These are phyloP conservation scores for Myotisia sp. DNA, from an alignment of 2,329 filamentous ascomycete species.

Conservation along the genomic window DNA sequence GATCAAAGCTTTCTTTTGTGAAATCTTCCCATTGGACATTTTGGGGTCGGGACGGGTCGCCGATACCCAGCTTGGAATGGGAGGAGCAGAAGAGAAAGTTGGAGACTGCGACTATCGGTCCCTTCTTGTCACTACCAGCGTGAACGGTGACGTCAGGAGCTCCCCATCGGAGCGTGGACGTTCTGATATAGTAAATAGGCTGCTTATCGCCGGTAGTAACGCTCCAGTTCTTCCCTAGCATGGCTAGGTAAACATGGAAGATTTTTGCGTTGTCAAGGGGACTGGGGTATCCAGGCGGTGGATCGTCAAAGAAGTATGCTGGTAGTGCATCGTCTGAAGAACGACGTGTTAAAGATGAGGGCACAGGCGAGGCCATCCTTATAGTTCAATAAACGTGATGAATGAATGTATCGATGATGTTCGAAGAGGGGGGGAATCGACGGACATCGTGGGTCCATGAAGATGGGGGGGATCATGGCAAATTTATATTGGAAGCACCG, in stretches of 20 bases:
- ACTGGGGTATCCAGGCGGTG: too few relatives aligned
- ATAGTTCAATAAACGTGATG: too few relatives aligned
- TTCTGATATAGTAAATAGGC: constrained; percentile 16
- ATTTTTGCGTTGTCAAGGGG: too few relatives aligned
- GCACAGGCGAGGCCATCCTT: background rate
- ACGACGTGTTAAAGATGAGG: background rate
- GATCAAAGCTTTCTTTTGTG: constrained; percentile 13
- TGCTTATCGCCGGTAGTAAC: constrained; percentile 8
- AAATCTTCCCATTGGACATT: constrained; percentile 21
- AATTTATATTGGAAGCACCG: too few relatives aligned
- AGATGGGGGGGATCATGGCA: too few relatives aligned
- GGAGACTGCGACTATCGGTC: constrained; percentile 18
- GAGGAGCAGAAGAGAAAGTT: constrained; percentile 23
- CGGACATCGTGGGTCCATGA: too few relatives aligned
- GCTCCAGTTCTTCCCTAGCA: too few relatives aligned
- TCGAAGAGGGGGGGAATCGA: too few relatives aligned
- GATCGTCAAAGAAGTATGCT: too few relatives aligned
- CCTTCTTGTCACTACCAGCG: constrained; percentile 15
- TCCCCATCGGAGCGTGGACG: constrained; percentile 17
- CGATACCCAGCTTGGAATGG: constrained; percentile 21
- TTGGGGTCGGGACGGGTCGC: constrained; percentile 15
- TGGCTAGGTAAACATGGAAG: too few relatives aligned
- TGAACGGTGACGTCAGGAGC: constrained; percentile 25
- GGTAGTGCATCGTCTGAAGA: too few relatives aligned
- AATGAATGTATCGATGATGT: too few relatives aligned